Conservation (phyloP, 352 stramenopile genomes). For the Blastocystis sp. region DNA sequence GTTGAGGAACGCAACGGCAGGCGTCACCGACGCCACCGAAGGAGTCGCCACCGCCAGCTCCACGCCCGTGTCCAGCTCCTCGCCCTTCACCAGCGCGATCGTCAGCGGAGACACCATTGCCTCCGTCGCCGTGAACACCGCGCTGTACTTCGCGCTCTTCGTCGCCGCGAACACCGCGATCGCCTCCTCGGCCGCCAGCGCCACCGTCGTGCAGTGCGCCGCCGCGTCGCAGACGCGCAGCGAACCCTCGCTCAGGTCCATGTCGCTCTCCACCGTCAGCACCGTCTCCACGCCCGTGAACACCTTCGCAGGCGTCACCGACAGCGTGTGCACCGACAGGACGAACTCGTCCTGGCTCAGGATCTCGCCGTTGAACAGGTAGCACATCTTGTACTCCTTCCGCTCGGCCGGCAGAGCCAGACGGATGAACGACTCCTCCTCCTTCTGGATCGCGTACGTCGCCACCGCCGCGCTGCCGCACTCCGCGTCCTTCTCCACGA, state of each 20-base stretch:
- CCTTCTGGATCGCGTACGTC: constrained; percentile 25
- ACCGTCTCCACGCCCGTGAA: constrained; percentile 8
- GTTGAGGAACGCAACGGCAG: constrained; percentile 1
- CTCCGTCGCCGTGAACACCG: constrained; percentile 6
- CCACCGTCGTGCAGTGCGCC: neutral
- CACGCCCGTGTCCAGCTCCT: neutral
- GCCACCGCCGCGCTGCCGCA: constrained; percentile 13
- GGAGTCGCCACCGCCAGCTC: neutral
- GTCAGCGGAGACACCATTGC: constrained; percentile 25
- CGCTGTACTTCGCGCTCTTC: neutral
- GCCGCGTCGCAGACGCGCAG: constrained; percentile 9
- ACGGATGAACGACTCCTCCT: neutral
- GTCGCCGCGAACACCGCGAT: constrained; percentile 14
- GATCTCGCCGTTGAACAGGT: constrained; percentile 69
- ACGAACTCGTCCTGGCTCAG: constrained; percentile 47
- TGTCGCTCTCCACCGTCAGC: constrained; percentile 6
- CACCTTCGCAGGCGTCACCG: neutral
- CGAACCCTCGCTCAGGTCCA: neutral
- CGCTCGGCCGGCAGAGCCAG: neutral
- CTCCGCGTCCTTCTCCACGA: constrained; percentile 7
- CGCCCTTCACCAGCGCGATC: constrained; percentile 26
- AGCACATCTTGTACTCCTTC: constrained; percentile 44
- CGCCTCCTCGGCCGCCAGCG: neutral
- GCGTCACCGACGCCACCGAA: constrained; percentile 2
- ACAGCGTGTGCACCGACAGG: constrained; percentile 31